phyloP scores from a whole-genome alignment of 805 yeast species.

The Brettanomyces nanus region DNA sequence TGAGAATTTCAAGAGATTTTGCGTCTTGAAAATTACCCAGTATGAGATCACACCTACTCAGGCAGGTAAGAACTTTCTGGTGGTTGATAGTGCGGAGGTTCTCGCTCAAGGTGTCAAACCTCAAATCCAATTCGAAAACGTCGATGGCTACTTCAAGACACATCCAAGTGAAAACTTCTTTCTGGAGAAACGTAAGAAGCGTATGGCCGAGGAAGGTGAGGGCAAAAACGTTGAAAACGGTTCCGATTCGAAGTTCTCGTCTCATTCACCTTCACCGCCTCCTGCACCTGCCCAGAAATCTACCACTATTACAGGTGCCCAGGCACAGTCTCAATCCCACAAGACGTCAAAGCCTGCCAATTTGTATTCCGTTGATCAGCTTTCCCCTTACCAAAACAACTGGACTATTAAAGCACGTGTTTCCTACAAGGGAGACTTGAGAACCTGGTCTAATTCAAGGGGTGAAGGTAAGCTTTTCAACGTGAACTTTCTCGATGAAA shows the following conservation, averaged over 20 bases:
- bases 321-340: neutral
- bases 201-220: neutral
- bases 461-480: conserved; percentile 90
- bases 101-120: conserved; percentile 30
- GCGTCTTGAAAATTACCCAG: conserved; percentile 16
- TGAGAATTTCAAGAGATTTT: conserved; percentile 20
- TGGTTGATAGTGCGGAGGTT: conserved; percentile 21
- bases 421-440: conserved; percentile 76
- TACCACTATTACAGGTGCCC: conserved; percentile 13
- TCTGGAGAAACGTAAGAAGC: conserved; percentile 12
- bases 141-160: conserved; percentile 50
- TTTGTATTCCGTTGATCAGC: conserved; percentile 70
- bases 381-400: conserved; percentile 82
- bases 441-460: conserved; percentile 77
- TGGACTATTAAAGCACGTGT: conserved; percentile 96
- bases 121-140: conserved; percentile 8
- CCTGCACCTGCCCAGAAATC: conserved; percentile 6
- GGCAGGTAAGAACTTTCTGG: conserved; percentile 21
- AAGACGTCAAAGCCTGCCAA: conserved; percentile 22
- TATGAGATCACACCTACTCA: conserved; percentile 19
- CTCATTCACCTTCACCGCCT: neutral
- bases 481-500: conserved; percentile 83
- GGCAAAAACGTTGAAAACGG: conserved; percentile 9
- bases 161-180: conserved; percentile 47
- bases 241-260: conserved; percentile 2